Evolutionary conservation across 1,139 yeast genomes (phyloP), one percentile per base, ranked within the genome.

Genomic region (Yamadazyma triangularis): DNA sequence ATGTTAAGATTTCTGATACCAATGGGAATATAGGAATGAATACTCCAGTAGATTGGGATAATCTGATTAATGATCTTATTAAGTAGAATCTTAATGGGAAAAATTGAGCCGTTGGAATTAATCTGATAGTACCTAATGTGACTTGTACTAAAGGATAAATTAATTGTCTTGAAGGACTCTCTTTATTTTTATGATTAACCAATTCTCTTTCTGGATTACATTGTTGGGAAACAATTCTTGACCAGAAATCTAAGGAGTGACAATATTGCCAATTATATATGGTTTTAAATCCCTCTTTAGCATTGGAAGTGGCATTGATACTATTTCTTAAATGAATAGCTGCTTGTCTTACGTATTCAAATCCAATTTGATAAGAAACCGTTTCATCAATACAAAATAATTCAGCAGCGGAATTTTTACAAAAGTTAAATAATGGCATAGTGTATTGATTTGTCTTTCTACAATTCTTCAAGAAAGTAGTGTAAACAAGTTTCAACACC

Each of bases 231-330:
- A 91, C 59, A 15, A 87, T 94, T 58, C 96, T 76, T 23, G 96
- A 84, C 97, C 98, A 93, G 60, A 91, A 91, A 60, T 93, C 98
- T 41, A 93, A 70, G 4, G 96, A 84, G 54, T 93, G 97, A 45
- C 89, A 80, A 55, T 75, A 93, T 60, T 89, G 97, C 98, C 98
- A 93, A 63, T 91, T 91, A 64, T 91, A 91, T 29, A 93, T 73
- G 18, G 73, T 51, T 50, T 76, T 79, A 43, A 61, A 72, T 14
- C 78, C 76, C 35, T 75, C 80, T 46, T 71, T 75, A 5, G 84
- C 70, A 50, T 80, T 81, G 30, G 83, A 79, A 23, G 86, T 78
- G 15, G 76, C 74, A 44, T 72, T 81, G 42, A 83, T 78, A 53
- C 91, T 79, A 53, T 81, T 79, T 66, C 97, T 79, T 47, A 93